Evolutionary conservation across 345 rosid genomes (phyloP), one percentile per base, ranked within the genome.

Genomic region (Eucalyptus paniculata): DNA sequence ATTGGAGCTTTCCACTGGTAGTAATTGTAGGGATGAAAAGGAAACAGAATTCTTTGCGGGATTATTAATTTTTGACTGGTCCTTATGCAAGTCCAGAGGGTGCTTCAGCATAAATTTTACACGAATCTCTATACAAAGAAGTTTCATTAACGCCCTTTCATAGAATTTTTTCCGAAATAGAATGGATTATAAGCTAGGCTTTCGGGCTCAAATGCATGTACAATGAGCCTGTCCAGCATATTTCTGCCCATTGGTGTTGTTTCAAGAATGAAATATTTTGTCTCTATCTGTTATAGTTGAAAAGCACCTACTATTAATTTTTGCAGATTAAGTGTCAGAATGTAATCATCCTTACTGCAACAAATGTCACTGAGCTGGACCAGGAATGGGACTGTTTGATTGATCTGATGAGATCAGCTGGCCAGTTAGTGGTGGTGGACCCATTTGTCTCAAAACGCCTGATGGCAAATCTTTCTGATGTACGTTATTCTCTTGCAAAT

Each of bases 311-410:
- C 62, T 86, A 56, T 88, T 32, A 16, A 87, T 23, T 86, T 44
- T 88, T 91, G 93, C 91, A 98, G 99, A 96, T 98, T 88, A 97
- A 98, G 92, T 97, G 98, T 88, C 93, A 90, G 89, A 97, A 98
- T 87, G 95, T 97, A 72, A 92, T 98, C 89, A 90, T 96, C 92
- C 96, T 98, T 86, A 88, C 97, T 88, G 96, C 99, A 21, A 94
- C 99, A 90, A 97, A 96, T 90, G 88, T 91, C 80, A 56, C 94
- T 53, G 99, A 98, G 93, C 95, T 98, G 88, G 94, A 96, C 87
- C 92, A 91, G 49, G 97, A 97, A 92, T 98, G 99, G 99, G 94
- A 93, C 87, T 97, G 99, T 94, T 90, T 97, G 94, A 94, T 93
- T 10, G 97, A 96, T 87, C 87, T 94, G 19, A 88, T 92, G 86